phyloP scores from a whole-genome alignment of 2,329 filamentous ascomycete genomes.

The Exophiala alcalophila region DNA sequence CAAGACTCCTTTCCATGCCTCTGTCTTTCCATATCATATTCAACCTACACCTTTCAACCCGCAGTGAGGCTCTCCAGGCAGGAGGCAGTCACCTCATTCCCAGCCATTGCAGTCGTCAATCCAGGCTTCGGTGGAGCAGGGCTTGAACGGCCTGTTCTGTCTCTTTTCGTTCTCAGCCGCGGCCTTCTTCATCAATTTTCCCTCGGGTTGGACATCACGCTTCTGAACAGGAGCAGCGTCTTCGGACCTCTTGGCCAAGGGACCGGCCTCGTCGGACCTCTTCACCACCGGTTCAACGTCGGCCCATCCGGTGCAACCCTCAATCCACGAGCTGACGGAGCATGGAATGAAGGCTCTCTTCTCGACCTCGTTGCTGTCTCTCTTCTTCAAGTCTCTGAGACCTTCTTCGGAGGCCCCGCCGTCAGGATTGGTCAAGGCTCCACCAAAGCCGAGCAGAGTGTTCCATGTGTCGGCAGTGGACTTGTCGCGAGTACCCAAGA shows the following conservation, averaged over 20 bases:
- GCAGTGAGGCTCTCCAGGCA: too few species aligned
- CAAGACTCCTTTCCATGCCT: too few species aligned
- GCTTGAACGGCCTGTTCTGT: constrained; percentile 10
- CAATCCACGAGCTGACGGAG: constrained; percentile 19
- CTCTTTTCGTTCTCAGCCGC: constrained; percentile 9
- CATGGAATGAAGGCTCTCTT: constrained; percentile 16
- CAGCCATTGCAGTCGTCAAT: constrained; percentile 17
- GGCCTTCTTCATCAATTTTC: constrained; percentile 1
- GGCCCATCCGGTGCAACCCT: constrained; percentile 23
- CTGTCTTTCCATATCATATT: too few species aligned
- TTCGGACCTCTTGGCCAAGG: constrained; percentile 12
- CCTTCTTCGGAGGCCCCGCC: constrained; percentile 13
- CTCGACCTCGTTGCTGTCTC: constrained; percentile 2
- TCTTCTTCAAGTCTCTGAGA: constrained; percentile 20
- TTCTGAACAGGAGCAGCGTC: constrained; percentile 14
- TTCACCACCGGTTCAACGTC: constrained; percentile 16
- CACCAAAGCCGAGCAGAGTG: constrained; percentile 37
- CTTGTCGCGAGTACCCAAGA: constrained; percentile 41
- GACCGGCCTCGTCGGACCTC: constrained; percentile 4
- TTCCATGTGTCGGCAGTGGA: constrained; percentile 44
- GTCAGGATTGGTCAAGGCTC: constrained; percentile 24
- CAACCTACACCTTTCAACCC: too few species aligned
- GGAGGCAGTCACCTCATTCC: too few species aligned
- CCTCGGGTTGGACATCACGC: background rate
- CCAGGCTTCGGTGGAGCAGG: constrained; percentile 13